A percentile compares a stretch with the other conserved stretches of the same genome.
Conservation (phyloP, 345 rosid genomes). For the Eucalyptus marginata region DNA sequence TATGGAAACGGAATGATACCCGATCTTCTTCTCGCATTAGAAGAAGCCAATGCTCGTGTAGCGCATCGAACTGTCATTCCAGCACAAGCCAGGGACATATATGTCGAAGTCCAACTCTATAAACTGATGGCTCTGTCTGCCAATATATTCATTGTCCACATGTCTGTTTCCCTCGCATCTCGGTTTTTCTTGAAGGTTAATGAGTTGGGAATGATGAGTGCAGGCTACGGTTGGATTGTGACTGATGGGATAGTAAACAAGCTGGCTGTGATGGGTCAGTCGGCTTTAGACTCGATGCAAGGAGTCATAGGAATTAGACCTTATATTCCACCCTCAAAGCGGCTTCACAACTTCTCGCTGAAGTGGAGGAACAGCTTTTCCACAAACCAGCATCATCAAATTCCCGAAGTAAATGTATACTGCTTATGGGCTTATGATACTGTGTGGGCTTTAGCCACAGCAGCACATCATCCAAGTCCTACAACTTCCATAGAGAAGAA, state of each 20-base stretch:
- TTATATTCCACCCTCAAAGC: background rate
- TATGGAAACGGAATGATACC: background rate
- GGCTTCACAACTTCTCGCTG: background rate
- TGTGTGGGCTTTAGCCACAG: conserved; percentile 18
- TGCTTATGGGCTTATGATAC: conserved; percentile 32
- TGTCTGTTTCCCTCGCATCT: background rate
- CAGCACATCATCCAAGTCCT: background rate
- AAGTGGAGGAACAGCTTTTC: background rate
- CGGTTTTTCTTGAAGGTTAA: background rate
- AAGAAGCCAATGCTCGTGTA: background rate
- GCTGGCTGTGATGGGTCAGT: background rate
- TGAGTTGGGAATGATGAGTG: background rate
- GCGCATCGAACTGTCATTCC: background rate
- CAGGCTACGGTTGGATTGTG: background rate
- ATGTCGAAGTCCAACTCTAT: background rate
- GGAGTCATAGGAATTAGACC: background rate
- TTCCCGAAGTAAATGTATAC: background rate
- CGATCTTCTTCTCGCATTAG: background rate
- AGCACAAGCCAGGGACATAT: background rate
- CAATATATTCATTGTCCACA: background rate
- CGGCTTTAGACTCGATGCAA: background rate
- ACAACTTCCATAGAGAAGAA: background rate
- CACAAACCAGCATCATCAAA: background rate
- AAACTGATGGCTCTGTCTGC: background rate
- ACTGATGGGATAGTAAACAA: background rate